A percentile compares a stretch with the other conserved stretches of the same genome.
phyloP scores from a whole-genome alignment of 352 stramenopile genomes.

The Globisporangium uncinulatum region DNA sequence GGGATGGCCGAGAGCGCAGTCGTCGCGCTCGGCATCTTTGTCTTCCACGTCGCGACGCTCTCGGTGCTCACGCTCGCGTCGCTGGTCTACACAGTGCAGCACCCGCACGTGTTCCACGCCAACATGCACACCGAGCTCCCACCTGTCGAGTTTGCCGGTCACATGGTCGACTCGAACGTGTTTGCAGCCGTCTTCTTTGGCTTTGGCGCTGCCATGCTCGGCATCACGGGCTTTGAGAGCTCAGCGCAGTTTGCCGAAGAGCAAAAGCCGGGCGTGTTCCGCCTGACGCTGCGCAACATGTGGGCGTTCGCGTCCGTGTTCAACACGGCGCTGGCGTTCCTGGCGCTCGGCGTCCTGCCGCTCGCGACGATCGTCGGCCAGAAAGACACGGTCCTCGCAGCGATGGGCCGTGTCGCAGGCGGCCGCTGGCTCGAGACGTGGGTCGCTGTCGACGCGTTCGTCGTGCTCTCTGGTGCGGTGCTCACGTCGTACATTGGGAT shows the following conservation, averaged over 20 bases:
- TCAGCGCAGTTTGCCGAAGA: constrained; percentile 87
- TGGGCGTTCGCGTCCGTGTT: constrained; percentile 76
- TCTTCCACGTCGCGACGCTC: constrained; percentile 66
- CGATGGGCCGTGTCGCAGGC: constrained; percentile 35
- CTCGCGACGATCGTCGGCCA: too few species aligned
- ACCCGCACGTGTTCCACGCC: constrained; percentile 47
- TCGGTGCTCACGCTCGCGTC: constrained; percentile 39
- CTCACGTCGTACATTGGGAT: constrained; percentile 83
- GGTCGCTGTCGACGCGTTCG: constrained; percentile 77
- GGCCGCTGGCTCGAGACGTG: constrained; percentile 41
- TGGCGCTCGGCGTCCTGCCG: constrained; percentile 67
- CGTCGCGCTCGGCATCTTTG: constrained; percentile 80
- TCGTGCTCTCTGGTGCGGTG: constrained; percentile 78
- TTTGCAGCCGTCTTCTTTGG: constrained; percentile 65
- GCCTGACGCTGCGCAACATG: constrained; percentile 72
- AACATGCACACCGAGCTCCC: constrained; percentile 59
- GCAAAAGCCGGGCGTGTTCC: constrained; percentile 68
- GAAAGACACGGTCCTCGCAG: constrained; percentile 63
- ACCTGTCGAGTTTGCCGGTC: constrained; percentile 41
- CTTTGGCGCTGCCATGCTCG: constrained; percentile 72
- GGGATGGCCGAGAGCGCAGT: constrained; percentile 76
- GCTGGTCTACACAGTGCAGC: constrained; percentile 46
- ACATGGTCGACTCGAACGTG: constrained; percentile 26
- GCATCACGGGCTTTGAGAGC: constrained; percentile 86
- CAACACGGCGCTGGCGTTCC: constrained; percentile 66